Base-by-base conservation (phyloP, 2,329 filamentous ascomycete species). In the Didymella pomorum region DNA sequence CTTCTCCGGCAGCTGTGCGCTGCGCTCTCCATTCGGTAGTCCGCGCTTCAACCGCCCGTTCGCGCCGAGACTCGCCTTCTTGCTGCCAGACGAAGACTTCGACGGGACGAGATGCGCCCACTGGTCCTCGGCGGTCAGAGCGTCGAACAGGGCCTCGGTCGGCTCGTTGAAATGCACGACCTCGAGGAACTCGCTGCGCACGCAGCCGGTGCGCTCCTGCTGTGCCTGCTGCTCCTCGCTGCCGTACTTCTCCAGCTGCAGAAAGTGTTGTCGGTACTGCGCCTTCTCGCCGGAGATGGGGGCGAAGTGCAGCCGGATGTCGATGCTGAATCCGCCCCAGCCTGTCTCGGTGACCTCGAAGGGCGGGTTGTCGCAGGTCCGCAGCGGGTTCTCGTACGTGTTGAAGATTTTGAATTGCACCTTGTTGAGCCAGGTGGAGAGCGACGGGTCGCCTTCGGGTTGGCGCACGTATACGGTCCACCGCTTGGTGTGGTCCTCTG, bases 341-440 rank as follows among this genome's bases (percentile, higher is more conserved):
- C 95, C 95, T 0, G 95, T 98, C 78, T 98, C 95, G 62, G 87
- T 86, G 61, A 98, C 90, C 71, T 92, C 83, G 71, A 97, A 99
- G 11, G 82, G 93, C 72, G 91, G 86, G 60, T 87, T 86, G 71
- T 97, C 93, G 63, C 71, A 73, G 29, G 71, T 96, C 68, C 95
- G 90, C 21, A 95, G 85, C 56, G 91, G 91, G 77, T 97, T 96
- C 26, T 92, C 89, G 76, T 97, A 98, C 10, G 94, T 97, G 78
- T 98, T 93, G 82, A 97, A 94, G 16, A 99, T 87, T 78, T 98
- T 98, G 81, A 99, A 99, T 76, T 97, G 93, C 1, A 99, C 94
- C 71, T 96, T 94, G 58, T 94, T 92, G 66, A 98, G 84, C 93
- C 95, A 99, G 78, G 96, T 95, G 26, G 91, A 93, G 66, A 98